Evolutionary conservation across 176 grass and related monocot genomes (phyloP), one percentile per base, ranked within the genome.

Genomic region (Ampelocalamus luodianensis): DNA sequence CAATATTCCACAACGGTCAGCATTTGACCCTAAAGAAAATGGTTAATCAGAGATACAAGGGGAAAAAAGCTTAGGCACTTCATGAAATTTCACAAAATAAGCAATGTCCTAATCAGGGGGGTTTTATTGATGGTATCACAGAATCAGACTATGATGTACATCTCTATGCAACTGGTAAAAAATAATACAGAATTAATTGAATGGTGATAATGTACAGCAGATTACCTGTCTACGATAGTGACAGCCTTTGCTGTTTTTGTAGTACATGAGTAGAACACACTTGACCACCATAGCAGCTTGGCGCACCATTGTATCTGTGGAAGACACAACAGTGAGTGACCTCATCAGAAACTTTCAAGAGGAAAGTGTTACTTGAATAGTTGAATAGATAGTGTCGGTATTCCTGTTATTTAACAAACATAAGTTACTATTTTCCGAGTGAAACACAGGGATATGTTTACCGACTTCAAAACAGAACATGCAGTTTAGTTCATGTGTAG

Each of bases 1-100:
- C 93, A 85, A 90, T 99, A 99, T 86, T 99, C 96, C 44, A 99
- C 93, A 69, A 96, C 88, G n/a, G 93, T 99, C 78, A 99, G 72
- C 91, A 99, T 90, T 89, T 94, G 91, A 59, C 96, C 96, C 96
- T 99, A 58, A 60, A 84, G 11, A 83, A 80, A 78, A 71, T 8
- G 5, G 73, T 51, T 29, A 49, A 61, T 42, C 58, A 76, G 50
- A 65, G 5, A 66, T 37, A 66, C 0, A 36, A 66, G 9, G 1
- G 27, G 5, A 48, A 79, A 79, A 79, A 5, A 74, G 74, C 44
- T 32, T 2, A 6, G 62, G 42, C 20, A 3, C 59, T 62, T 62
- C 9, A 62, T 62, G 55, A 59, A 59, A 59, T 59, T 59, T 59
- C 8, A 1, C 56, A 59, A 24, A 59, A 59, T 3, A 10, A 59